Evolutionary conservation across 495 filamentous ascomycete genomes (phyloP).

Genomic region (Trichoderma parareesei): DNA sequence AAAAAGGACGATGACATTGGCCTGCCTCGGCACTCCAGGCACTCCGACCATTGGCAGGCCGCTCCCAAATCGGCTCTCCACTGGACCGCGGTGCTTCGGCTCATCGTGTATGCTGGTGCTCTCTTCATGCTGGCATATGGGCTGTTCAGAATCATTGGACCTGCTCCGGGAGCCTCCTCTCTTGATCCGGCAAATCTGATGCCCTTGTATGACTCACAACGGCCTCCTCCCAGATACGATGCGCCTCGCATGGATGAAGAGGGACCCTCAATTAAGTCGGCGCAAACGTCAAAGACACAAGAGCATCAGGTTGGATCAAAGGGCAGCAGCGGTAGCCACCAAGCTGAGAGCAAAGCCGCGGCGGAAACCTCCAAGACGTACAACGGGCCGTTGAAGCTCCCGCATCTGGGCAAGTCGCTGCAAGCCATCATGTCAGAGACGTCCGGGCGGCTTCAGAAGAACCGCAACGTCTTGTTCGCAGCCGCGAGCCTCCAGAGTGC

Average conservation of each 20-base stretch:
- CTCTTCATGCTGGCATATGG: background rate
- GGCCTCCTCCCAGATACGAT: constrained; percentile 2
- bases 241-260: background rate
- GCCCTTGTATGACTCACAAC: background rate
- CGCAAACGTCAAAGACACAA: background rate
- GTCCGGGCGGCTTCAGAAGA: constrained; percentile 26
- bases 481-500: constrained; percentile 49
- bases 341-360: constrained; percentile 3
- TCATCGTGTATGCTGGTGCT: background rate
- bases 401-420: constrained; percentile 28
- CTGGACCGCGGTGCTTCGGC: background rate
- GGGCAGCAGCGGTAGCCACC: background rate
- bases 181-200: background rate
- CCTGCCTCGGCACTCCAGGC: background rate
- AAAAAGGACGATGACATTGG: constrained; percentile 41
- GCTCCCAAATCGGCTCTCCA: background rate
- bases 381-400: constrained; percentile 32
- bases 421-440: constrained; percentile 29
- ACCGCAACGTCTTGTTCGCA: constrained; percentile 52
- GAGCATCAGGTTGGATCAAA: background rate
- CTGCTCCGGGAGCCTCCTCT: background rate
- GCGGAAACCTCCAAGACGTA: constrained; percentile 20
- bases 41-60: background rate
- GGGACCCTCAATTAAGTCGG: background rate
- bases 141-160: background rate